A percentile compares a stretch with the other conserved stretches of the same genome.
Evolutionary conservation across 495 filamentous ascomycete species (phyloP).

Genomic region (Aspergillus homomorphus): DNA sequence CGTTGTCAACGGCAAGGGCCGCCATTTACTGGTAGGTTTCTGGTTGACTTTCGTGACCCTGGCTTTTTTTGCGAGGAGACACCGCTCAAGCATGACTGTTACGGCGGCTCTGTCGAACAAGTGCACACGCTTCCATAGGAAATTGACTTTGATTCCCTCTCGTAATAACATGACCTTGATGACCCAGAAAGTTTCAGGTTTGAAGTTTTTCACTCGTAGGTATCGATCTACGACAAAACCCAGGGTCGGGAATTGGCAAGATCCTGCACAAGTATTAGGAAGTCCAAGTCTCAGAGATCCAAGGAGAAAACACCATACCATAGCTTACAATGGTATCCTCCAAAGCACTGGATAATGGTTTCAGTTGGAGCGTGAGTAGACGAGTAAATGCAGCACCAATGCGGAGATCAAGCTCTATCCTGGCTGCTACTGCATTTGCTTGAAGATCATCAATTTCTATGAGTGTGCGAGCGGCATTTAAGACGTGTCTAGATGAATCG

Average conservation of each 20-base stretch:
- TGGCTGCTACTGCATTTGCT: slow-evolving; percentile 80
- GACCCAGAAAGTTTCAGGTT: slow-evolving; percentile 87
- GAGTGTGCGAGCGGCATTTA: slow-evolving; percentile 76
- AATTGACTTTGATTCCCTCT: slow-evolving; percentile 76
- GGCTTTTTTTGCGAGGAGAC: slow-evolving; percentile 70
- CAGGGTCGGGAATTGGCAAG: slow-evolving; percentile 94
- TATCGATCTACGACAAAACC: slow-evolving; percentile 98
- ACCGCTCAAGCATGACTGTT: slow-evolving; percentile 79
- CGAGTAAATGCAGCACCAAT: slow-evolving; percentile 91
- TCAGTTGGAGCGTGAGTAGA: slow-evolving; percentile 73
- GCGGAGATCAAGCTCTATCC: slow-evolving; percentile 89
- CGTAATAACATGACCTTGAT: slow-evolving; percentile 80
- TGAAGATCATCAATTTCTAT: slow-evolving; percentile 79
- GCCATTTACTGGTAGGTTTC: slow-evolving; percentile 93
- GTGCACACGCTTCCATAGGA: slow-evolving; percentile 76
- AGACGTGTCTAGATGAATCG: slow-evolving; percentile 56
- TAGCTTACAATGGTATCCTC: slow-evolving; percentile 74
- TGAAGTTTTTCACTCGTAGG: slow-evolving; percentile 86
- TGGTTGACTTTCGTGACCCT: slow-evolving; percentile 78
- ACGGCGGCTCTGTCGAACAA: slow-evolving; percentile 87
- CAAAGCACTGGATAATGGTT: slow-evolving; percentile 60
- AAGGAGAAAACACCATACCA: slow-evolving; percentile 46
- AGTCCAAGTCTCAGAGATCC: background rate
- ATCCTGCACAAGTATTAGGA: slow-evolving; percentile 55
- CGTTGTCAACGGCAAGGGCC: slow-evolving; percentile 88